These are phyloP conservation scores for Saitozyma sp. DNA, from an alignment of 768 basidiomycete species.

Conservation along the genomic window DNA sequence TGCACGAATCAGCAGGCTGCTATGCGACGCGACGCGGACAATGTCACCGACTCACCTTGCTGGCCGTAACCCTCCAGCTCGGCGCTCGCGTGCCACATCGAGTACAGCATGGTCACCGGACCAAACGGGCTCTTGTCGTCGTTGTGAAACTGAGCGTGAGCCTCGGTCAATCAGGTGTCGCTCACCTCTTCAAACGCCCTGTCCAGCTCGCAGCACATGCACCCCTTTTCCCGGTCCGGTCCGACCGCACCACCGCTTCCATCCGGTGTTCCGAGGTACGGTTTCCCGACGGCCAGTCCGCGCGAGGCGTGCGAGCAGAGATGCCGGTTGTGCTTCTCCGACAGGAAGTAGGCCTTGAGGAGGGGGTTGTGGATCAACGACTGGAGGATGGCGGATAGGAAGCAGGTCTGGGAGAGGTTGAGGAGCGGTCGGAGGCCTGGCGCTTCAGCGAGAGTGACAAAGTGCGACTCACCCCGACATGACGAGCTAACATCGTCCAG, in stretches of 20 bases:
- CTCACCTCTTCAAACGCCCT: conserved; percentile 55
- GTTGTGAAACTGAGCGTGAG: conserved; percentile 54
- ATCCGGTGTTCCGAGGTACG: conserved; percentile 47
- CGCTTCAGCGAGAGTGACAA: conserved; percentile 1
- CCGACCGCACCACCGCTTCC: conserved; percentile 1
- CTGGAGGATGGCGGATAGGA: conserved; percentile 88
- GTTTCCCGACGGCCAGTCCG: conserved; percentile 28
- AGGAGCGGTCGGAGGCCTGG: conserved; percentile 77
- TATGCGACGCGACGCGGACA: background rate
- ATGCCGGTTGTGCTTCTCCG: conserved; percentile 77
- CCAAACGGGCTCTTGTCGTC: conserved; percentile 67
- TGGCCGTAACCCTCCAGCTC: conserved; percentile 90
- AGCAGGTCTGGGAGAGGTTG: conserved; percentile 91
- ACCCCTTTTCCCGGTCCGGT: conserved; percentile 53
- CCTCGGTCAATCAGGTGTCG: background rate
- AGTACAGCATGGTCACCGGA: conserved; percentile 76
- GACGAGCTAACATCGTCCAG: conserved; percentile 60
- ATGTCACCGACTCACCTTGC: conserved; percentile 68
- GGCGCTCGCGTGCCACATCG: conserved; percentile 73
- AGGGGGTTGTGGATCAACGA: conserved; percentile 86
- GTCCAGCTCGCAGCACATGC: conserved; percentile 94
- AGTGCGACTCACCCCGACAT: conserved; percentile 66
- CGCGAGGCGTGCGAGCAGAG: conserved; percentile 33
- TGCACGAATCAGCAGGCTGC: conserved; percentile 13
- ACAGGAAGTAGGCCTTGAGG: conserved; percentile 81